These are phyloP conservation scores for Paramecium octaurelia DNA, from an alignment of 73 alveolate genomes.

Conservation along the genomic window DNA sequence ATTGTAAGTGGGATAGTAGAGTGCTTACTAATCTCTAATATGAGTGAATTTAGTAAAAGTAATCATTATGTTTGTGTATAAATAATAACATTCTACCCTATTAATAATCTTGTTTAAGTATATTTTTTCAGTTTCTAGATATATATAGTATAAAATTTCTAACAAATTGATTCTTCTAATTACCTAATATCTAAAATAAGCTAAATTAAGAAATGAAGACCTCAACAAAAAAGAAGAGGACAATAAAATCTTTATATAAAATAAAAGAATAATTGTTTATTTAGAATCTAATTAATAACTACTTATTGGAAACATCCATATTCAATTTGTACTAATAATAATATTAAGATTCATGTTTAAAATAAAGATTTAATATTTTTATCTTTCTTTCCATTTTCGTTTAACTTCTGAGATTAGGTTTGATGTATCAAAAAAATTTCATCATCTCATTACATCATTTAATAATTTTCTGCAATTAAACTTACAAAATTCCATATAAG, in stretches of 20 bases:
- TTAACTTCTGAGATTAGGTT: not conserved
- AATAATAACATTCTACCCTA: too few relatives aligned
- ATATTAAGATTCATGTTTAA: not conserved
- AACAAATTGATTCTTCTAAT: too few relatives aligned
- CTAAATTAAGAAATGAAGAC: not conserved
- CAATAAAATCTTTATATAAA: not conserved
- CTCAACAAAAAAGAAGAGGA: too few relatives aligned
- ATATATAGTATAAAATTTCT: too few relatives aligned
- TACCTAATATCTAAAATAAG: too few relatives aligned
- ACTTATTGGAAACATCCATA: not conserved
- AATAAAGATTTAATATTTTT: not conserved
- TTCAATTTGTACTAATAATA: not conserved
- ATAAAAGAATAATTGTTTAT: too few relatives aligned
- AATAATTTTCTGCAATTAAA: not conserved
- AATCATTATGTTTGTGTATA: too few relatives aligned
- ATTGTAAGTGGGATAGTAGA: too few relatives aligned
- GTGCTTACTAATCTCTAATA: too few relatives aligned
- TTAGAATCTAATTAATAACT: not conserved
- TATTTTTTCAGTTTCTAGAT: too few relatives aligned
- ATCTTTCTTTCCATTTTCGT: not conserved
- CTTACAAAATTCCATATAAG: not conserved
- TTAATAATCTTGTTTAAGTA: too few relatives aligned
- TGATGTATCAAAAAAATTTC: not conserved
- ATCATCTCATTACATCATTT: not conserved
- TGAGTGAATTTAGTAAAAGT: too few relatives aligned